A percentile compares a stretch with the other conserved stretches of the same genome.
These are phyloP conservation scores for Populus davidiana DNA, from an alignment of 345 rosid genomes.

Conservation along the genomic window DNA sequence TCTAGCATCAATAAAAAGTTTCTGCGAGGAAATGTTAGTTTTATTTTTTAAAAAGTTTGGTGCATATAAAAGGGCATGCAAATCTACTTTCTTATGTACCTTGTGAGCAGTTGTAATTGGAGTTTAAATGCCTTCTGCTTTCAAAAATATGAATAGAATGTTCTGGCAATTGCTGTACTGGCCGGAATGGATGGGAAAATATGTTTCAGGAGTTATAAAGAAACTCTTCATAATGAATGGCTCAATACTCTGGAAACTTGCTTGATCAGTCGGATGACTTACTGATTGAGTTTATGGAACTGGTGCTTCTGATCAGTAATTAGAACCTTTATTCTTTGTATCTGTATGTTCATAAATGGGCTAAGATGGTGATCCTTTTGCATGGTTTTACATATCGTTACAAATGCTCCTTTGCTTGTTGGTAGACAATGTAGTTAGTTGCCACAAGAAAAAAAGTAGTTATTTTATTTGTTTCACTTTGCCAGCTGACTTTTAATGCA, in stretches of 20 bases:
- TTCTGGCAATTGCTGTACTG: not conserved
- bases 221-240: no score
- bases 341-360: not conserved
- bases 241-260: not conserved
- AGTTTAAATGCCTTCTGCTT: not conserved
- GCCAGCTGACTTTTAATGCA: not conserved
- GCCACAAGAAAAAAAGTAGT: not conserved
- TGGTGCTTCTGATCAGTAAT: not conserved
- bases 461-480: not conserved
- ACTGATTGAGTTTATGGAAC: not conserved
- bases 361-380: not conserved
- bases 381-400: not conserved
- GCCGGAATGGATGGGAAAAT: no score
- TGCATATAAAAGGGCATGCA: not conserved
- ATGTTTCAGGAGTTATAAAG: no score
- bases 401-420: not conserved
- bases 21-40: not conserved
- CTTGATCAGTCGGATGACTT: not conserved
- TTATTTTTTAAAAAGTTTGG: not conserved
- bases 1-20: not conserved
- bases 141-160: not conserved
- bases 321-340: not conserved
- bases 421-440: not conserved
- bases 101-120: not conserved
- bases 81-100: not conserved